Evolutionary conservation across 768 basidiomycete genomes (phyloP), one percentile per base, ranked within the genome.

Genomic region (Tylopilus felleus): DNA sequence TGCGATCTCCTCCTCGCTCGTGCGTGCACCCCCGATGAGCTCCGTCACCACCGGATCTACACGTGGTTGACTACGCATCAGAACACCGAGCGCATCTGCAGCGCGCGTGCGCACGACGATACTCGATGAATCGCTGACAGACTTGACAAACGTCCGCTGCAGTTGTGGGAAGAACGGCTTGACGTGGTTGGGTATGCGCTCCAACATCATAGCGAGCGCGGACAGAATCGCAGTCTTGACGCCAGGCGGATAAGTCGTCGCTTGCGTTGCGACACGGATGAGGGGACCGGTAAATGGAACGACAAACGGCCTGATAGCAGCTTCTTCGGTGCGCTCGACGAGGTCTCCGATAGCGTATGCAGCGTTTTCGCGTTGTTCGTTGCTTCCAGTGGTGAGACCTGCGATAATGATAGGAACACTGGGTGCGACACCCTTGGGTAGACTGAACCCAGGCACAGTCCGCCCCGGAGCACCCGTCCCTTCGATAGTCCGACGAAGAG

Each of bases 81-180:
- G 75, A 4, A 85, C 80, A 13, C 95, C 95, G 1, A 98, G 78
- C 12, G 91, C 95, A 38, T 86, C 80, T 0, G 86, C 93, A 0
- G 93, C 94, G 49, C 84, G 84, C 55, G 77, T 85, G 48, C 96
- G 84, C 23, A 98, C 92, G 16, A 83, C 81, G 1, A 81, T 74
- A 57, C 90, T 92, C 2, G 86, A 78, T 8, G 86, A 71, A 67
- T 98, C 95, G 52, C 87, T 82, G 3, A 88, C 80, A 41, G 93
- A 90, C 74, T 98, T 98, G 67, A 97, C 89, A 64, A 98, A 98
- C 0, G 94, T 98, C 31, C 95, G 83, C 64, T 98, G 96, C 31
- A 98, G 74, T 64, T 98, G 97, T 2, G 96, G 97, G 81, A 98
- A 98, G 85, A 98, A 98, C 3, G 96, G 96, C 69, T 90, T 92